Base-by-base conservation (phyloP, 1,139 yeast genomes). In the Geotrichum klebahnii region DNA sequence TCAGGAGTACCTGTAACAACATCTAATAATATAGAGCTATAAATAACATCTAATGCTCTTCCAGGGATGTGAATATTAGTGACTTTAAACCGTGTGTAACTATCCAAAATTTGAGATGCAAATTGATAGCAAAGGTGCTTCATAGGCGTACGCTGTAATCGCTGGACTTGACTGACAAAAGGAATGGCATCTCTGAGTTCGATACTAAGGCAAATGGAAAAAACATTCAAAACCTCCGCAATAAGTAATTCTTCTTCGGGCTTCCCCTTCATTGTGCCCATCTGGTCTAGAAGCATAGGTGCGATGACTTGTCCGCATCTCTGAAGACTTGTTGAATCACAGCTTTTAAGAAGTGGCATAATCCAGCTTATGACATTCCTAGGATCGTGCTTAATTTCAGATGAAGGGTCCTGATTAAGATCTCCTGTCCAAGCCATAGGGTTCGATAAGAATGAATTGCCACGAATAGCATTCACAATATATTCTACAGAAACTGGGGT, bases 1-100 rank as follows among this genome's bases (percentile, higher is more conserved):
- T 57, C 60, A 1, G 58, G 59, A 19, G 55, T 44, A 8, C 57
- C 60, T 17, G 56, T 50, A 12, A 52, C 51, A 10, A 56, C 55
- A 31, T 57, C 60, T 20, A 56, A 46, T 26, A 50, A 43, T 17
- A 55, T 44, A 2, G 53, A 47, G 33, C 37, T 31, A 17, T 42
- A 45, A 9, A 56, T 46, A 16, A 53, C 48, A 3, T 44, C 31
- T 19, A 52, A 34, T 5, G 55, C 50, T 40, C 39, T 42, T 3
- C 41, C 24, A 17, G 45, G 44, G 10, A 53, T 48, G 5, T 33
- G 23, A 29, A 43, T 35, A 46, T 48, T 45, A 20, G 51, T 45
- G 32, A 48, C 50, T n/a, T 42, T 42, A 37, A 35, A 52, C 26
- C 41, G 23, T n/a, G 45, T 32, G 26, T 46, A 44, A 19, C 52